Base-by-base conservation (phyloP, 2,329 filamentous ascomycete species). In the Cercospora sp. region DNA sequence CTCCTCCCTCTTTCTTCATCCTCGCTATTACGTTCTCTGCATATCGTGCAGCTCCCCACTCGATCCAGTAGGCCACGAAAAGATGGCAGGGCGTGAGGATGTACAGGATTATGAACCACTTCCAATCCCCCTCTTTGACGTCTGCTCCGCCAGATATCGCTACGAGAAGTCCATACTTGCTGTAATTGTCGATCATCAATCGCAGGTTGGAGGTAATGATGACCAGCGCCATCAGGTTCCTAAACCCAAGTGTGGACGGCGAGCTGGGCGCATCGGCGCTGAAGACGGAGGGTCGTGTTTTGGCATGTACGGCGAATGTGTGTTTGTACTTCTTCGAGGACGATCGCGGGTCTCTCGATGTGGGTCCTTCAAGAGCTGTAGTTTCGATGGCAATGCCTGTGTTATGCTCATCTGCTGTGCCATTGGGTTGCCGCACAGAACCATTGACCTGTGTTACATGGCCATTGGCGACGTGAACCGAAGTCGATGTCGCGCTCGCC, bases 81-180 rank as follows among this genome's bases (percentile, higher is more conserved):
- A 99, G 87, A 80, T 97, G 94, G 78, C 91, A 93, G 1, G 95
- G 95, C 66, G 97, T 94, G 36, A 94, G 86, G 65, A 94, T 87
- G 80, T 95, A 97, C 63, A 98, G 88, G 12, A 90, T 84, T 60
- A 68, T 67, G 40, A 73, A 76, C 71, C 74, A 75, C 60, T 65
- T 67, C 74, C 74, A 75, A 59, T 77, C 75, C 33, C 62, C 72
- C 7, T 65, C 42, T 16, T 65, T 58, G 5, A 77, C 65, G 23
- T 69, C 68, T n/a, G 74, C 59, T 78, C 94, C 68, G 16, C 66
- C 97, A 72, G 88, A 88, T 68, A 99, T 84, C 77, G 94, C 97
- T 72, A 99, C 96, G 67, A 98, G 84, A 67, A 98, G 93, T 64
- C 95, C 95, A 78, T 99, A 99, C 86, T 97, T 97, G 84, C 94